Evolutionary conservation across 257 asterid genomes (phyloP).

Genomic region (Solanum virginianum): DNA sequence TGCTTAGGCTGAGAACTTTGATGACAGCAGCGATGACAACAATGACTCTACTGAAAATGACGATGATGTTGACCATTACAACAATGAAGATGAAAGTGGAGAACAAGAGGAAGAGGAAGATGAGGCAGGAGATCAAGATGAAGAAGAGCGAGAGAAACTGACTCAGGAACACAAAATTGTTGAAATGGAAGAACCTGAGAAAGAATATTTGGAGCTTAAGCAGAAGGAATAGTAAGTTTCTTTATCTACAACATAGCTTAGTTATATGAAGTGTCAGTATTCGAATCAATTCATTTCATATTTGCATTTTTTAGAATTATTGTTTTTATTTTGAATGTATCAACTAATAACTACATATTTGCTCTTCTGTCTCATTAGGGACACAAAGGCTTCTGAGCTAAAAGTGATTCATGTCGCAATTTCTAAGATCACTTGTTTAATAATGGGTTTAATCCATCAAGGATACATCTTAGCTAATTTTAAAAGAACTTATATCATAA

Average conservation of each 20-base stretch:
- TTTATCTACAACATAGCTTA: background rate
- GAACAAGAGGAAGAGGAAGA: slow-evolving; percentile 18
- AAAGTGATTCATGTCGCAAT: background rate
- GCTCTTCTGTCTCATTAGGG: background rate
- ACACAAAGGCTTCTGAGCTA: background rate
- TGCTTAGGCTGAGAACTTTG: slow-evolving; percentile 3
- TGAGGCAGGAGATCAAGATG: slow-evolving; percentile 10
- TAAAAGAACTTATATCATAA: background rate
- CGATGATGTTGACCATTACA: slow-evolving; percentile 1
- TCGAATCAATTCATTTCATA: background rate
- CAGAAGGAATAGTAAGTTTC: slow-evolving; percentile 56
- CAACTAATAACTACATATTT: background rate
- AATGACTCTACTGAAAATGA: background rate
- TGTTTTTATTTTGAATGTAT: background rate
- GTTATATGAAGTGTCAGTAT: background rate
- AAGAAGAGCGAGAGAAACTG: background rate
- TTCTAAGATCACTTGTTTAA: background rate
- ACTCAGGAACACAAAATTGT: slow-evolving; percentile 27
- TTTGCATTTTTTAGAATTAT: background rate
- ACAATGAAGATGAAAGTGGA: slow-evolving; percentile 1
- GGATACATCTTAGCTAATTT: background rate
- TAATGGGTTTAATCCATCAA: background rate
- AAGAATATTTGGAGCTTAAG: slow-evolving; percentile 52
- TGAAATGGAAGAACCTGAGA: slow-evolving; percentile 65
- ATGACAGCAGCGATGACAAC: slow-evolving; percentile 3